Percentiles rank a stretch among this genome's conserved stretches.
Evolutionary conservation across 176 grass and related monocot species (phyloP).

Genomic region (Triticum timopheevii): DNA sequence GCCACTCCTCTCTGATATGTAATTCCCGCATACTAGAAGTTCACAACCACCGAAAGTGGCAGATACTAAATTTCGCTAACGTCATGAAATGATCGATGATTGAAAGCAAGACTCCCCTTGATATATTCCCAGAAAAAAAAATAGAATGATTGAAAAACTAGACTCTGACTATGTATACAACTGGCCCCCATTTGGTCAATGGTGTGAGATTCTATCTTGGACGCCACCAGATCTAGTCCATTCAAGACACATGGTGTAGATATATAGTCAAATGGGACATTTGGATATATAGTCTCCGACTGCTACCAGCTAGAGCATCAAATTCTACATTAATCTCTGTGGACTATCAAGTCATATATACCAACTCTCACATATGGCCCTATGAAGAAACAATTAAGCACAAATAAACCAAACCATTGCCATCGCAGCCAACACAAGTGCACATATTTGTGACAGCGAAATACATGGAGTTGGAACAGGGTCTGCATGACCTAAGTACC

Average conservation of each 20-base stretch:
- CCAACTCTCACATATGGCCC: neutral
- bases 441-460: neutral
- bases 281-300: neutral
- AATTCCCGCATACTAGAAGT: too few relatives aligned
- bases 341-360: neutral
- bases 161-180: neutral
- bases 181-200: conserved; percentile 24
- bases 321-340: conserved; percentile 6
- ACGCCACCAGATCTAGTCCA: conserved; percentile 3
- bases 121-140: neutral
- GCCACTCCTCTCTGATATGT: too few relatives aligned
- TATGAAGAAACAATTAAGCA: neutral
- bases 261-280: conserved; percentile 14
- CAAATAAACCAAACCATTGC: neutral
- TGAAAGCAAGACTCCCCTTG: neutral
- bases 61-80: conserved; percentile 25
- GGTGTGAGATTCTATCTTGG: neutral
- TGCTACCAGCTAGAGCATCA: conserved; percentile 10
- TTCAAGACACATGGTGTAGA: neutral
- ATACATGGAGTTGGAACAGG: neutral
- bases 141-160: neutral
- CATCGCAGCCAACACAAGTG: neutral
- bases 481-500: neutral
- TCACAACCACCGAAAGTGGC: neutral
- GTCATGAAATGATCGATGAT: conserved; percentile 19